phyloP scores from a whole-genome alignment of 2,329 filamentous ascomycete species.

The Penicillium sp. region DNA sequence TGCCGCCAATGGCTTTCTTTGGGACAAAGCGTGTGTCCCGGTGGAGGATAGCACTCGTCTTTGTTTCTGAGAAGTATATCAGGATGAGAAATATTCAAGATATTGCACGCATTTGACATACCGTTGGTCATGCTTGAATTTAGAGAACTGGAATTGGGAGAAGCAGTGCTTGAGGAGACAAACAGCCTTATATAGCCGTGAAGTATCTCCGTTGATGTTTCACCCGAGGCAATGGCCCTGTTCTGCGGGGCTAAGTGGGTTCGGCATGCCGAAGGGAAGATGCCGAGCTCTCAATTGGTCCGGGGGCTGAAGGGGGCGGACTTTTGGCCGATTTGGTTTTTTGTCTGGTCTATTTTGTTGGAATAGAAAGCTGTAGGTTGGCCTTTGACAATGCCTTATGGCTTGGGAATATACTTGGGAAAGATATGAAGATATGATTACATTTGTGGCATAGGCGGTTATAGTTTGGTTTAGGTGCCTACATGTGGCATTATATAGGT shows the following conservation, averaged over 20 bases:
- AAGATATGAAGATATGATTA: background rate
- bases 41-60: constrained; percentile 42
- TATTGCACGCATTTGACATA: background rate
- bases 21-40: constrained; percentile 43
- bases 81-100: background rate
- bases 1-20: constrained; percentile 41
- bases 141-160: background rate
- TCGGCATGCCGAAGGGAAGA: constrained; percentile 26
- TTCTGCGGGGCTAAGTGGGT: constrained; percentile 15
- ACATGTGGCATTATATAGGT: too few relatives aligned
- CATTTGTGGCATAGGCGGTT: background rate
- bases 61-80: background rate
- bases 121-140: background rate
- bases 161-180: background rate
- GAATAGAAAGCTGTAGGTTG: background rate
- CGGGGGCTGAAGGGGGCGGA: background rate
- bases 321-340: background rate
- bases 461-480: background rate
- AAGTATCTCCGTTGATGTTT: background rate
- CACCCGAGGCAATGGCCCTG: constrained; percentile 13
- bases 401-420: background rate
- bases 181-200: background rate
- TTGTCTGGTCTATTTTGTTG: background rate
- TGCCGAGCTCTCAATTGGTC: constrained; percentile 25
- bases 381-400: background rate